Evolutionary conservation across 2,329 filamentous ascomycete genomes (phyloP), one percentile per base, ranked within the genome.

Genomic region (Cordyceps militaris): DNA sequence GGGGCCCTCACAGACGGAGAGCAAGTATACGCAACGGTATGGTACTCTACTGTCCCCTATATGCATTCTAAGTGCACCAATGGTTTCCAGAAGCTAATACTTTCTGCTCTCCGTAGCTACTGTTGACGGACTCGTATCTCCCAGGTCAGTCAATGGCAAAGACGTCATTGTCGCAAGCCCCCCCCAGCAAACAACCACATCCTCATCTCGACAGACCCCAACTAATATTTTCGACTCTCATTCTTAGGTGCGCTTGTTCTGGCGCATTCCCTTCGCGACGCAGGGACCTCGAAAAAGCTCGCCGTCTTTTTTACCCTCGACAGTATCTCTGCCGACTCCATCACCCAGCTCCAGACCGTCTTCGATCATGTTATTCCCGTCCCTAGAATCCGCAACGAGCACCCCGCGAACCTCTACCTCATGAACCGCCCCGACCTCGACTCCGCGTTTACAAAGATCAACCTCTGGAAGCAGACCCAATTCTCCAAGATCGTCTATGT

Each of bases 401-500:
- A 82, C 44, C 88, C 89, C 3, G 85, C 84, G 59, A 97, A 97
- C 67, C 83, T 99, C 58, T 85, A 87, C 71, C 82, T 97, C 57
- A 97, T 99, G 92, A 86, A 91, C 70, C 89, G 94, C 55, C 82
- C 86, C 62, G 94, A 99, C 68, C 80, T 99, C 52, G 86, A 93
- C 67, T 93, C 91, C 28, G 89, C 92, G 62, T 97, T 97, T 69
- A 97, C 94, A 64, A 99, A 99, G 77, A 92, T 99, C 73, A 86
- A 90, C 63, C 79, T 99, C 19, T 99, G 94, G 94, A 89, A 87
- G 63, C 88, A 92, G 73, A 87, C 84, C 3, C 91, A 96, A 68
- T 99, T 93, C 72, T 84, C 87, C 63, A 93, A 88, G 74, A 90
- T 99, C 58, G 89, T 99, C 59, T 99, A 97, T 72, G 80, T 99